phyloP scores from a whole-genome alignment of 2,329 filamentous ascomycete genomes.

The Mycosphaerella sp. region DNA sequence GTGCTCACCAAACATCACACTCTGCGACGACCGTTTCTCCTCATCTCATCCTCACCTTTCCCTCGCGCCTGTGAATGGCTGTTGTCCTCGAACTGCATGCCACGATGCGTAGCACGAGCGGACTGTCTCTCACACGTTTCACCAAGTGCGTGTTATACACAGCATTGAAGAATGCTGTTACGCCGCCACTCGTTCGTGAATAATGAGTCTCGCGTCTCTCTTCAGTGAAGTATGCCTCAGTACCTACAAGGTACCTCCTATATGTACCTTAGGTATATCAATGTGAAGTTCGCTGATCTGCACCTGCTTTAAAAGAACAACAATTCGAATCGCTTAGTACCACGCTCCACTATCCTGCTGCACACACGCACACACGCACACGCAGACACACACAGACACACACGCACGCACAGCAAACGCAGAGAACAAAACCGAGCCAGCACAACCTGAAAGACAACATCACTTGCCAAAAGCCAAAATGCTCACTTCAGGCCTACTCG shows the following conservation, averaged over 20 bases:
- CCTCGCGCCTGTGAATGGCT: neutral
- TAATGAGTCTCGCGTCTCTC: neutral
- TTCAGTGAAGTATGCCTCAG: neutral
- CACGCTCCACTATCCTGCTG: neutral
- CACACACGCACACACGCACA: neutral
- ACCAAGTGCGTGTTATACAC: neutral
- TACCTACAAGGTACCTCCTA: neutral
- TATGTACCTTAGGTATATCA: neutral
- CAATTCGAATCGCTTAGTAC: neutral
- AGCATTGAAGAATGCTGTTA: neutral
- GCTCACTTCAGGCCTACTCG: conserved; percentile 2
- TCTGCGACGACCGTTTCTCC: neutral
- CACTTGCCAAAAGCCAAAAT: conserved; percentile 2
- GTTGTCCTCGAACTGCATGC: no score
- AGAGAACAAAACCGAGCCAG: neutral
- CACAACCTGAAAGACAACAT: neutral
- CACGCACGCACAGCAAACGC: neutral
- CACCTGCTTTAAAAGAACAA: neutral
- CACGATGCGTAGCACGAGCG: no score
- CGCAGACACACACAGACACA: no score
- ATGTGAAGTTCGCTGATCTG: neutral
- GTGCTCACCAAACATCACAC: neutral
- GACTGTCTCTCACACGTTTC: neutral
- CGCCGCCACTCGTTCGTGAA: neutral
- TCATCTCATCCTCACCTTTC: neutral